Percentiles rank a stretch among this genome's conserved stretches.
These are phyloP conservation scores for Wallacemonas sp. DNA, from an alignment of 208 protist genomes.

Conservation along the genomic window DNA sequence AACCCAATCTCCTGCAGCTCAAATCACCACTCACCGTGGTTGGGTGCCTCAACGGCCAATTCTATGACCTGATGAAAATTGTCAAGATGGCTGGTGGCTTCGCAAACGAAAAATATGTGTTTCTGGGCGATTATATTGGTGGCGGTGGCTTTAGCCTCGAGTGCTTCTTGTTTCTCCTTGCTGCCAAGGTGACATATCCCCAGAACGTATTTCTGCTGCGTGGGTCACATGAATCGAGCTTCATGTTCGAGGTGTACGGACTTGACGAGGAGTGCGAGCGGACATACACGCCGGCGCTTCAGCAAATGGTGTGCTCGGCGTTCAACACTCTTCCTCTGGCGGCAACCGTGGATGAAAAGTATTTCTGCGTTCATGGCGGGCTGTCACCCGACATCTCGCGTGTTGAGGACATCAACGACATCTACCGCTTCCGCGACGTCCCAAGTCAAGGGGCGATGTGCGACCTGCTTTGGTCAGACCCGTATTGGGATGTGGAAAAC, in stretches of 20 bases:
- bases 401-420: constrained; percentile 92
- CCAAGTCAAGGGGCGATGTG: constrained; percentile 98
- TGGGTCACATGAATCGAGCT: constrained; percentile 90
- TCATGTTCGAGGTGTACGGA: constrained; percentile 90
- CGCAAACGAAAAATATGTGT: constrained; percentile 95
- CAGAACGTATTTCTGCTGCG: constrained; percentile 91
- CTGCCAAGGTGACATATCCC: constrained; percentile 94
- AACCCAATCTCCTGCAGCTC: constrained; percentile 63
- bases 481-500: constrained; percentile 93
- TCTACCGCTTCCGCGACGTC: constrained; percentile 97
- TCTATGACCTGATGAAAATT: constrained; percentile 90
- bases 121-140: constrained; percentile 99
- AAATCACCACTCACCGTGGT: constrained; percentile 82
- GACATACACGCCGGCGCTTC: constrained; percentile 89
- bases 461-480: constrained; percentile 99
- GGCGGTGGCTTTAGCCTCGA: constrained; percentile 97
- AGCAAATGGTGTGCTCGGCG: constrained; percentile 37
- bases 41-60: constrained; percentile 95
- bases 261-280: constrained; percentile 94
- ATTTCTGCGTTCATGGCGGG: constrained; percentile 99
- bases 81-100: constrained; percentile 64
- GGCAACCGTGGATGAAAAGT: constrained; percentile 97
- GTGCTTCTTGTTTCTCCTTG: constrained; percentile 95
- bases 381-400: constrained; percentile 95
- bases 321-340: constrained; percentile 98